Conservation (phyloP, 768 basidiomycete species). For the Coprinopsis strossmayeri region DNA sequence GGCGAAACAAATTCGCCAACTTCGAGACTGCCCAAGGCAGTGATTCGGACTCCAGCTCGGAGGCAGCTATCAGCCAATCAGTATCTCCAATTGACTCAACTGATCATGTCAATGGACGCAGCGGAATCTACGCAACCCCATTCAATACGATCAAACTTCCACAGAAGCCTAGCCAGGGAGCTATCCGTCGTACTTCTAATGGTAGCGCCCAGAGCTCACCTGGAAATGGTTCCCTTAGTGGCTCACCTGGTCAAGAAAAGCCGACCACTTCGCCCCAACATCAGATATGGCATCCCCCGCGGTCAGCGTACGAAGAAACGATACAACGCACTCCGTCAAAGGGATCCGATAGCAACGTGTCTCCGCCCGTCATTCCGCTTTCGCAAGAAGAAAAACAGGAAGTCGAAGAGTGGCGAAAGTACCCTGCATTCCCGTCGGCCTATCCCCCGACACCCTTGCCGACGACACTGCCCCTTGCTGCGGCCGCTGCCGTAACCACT, state of each 20-base stretch:
- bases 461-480: constrained; percentile 21
- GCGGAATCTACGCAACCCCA: not conserved
- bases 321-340: constrained; percentile 11
- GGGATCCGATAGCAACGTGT: constrained; percentile 1
- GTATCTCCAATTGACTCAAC: no score
- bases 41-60: not conserved
- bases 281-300: constrained; percentile 59
- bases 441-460: constrained; percentile 67
- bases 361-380: constrained; percentile 12
- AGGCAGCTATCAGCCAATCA: not conserved
- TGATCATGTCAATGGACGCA: not conserved
- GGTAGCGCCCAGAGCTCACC: not conserved
- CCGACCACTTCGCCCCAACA: constrained; percentile 15
- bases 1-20: constrained; percentile 21
- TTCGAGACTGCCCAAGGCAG: not conserved
- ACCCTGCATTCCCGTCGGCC: constrained; percentile 71
- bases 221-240: not conserved
- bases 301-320: constrained; percentile 33
- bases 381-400: constrained; percentile 22
- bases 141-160: not conserved
- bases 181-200: not conserved
- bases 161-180: not conserved
- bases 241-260: not conserved
- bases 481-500: constrained; percentile 23
- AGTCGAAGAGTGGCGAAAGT: constrained; percentile 65